Conservation (phyloP, 805 yeast species). For the Kuraishia capsulata region DNA sequence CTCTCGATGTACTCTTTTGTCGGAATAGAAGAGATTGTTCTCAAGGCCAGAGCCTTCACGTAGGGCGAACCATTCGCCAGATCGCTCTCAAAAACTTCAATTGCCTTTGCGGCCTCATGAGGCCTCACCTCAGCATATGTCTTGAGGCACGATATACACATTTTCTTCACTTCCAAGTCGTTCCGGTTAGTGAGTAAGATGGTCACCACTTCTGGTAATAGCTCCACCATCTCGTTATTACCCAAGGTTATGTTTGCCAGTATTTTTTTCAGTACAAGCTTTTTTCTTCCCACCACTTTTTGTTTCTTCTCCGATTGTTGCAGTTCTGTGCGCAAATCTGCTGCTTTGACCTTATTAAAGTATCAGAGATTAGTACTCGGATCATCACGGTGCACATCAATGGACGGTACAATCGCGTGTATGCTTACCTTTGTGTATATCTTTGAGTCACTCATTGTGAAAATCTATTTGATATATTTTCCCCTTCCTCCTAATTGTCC, state of each 20-base stretch:
- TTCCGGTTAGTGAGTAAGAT: constrained; percentile 33
- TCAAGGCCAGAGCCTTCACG: constrained; percentile 51
- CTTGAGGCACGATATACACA: constrained; percentile 60
- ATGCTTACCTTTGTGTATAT: constrained; percentile 11
- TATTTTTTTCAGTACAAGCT: constrained; percentile 55
- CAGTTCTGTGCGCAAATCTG: constrained; percentile 21
- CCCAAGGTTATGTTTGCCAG: constrained; percentile 81
- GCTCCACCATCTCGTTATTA: constrained; percentile 60
- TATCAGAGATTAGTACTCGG: no score
- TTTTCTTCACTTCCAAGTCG: constrained; percentile 62
- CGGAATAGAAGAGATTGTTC: constrained; percentile 55
- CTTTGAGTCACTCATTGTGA: constrained; percentile 18
- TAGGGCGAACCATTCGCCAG: constrained; percentile 27
- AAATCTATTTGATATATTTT: background rate
- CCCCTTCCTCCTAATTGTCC: background rate
- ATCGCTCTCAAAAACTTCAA: constrained; percentile 49
- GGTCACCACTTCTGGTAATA: constrained; percentile 55
- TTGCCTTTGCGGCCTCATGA: constrained; percentile 41
- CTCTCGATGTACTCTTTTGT: constrained; percentile 39
- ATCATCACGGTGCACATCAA: background rate
- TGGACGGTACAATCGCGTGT: no score
- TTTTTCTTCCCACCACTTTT: constrained; percentile 25
- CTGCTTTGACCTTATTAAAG: constrained; percentile 12
- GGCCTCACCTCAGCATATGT: constrained; percentile 55
- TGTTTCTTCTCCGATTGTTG: constrained; percentile 27